Evolutionary conservation across 2,329 filamentous ascomycete species (phyloP), one percentile per base, ranked within the genome.

Genomic region (Claviceps fusiformis): DNA sequence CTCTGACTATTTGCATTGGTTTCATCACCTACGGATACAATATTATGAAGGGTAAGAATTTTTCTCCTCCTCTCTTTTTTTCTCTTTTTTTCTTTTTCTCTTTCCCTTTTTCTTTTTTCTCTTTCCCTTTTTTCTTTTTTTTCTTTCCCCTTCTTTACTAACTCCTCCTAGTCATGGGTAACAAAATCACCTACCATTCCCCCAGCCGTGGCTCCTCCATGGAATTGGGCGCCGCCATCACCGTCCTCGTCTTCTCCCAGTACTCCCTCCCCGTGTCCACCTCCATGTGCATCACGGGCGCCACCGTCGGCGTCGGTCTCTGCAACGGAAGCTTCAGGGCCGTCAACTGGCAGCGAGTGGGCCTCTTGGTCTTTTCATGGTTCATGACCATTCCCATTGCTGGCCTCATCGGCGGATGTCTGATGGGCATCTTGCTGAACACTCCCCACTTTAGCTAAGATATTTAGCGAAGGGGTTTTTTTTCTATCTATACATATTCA

Each of bases 191-290:
- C 56, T 86, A 86, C 69, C 83, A 87, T 70, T 77, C 74, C 27
- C 75, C 75, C 33, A 73, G 68, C 61, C 70, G 75, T 61, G 75
- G 74, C 53, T 87, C 73, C 62, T 88, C 84, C 52, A 90, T 90
- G 86, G 86, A 90, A 67, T 80, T 90, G 79, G 86, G 86, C 50
- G 85, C 86, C 48, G 85, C 86, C 61, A 81, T 90, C 61, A 89
- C 86, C 10, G 81, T 89, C 57, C 79, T 89, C 29, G 70, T 90
- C 66, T 87, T 87, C 75, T 87, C 85, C 0, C 85, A 88, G 66
- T 87, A 78, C 74, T 80, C 79, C 1, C 82, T 90, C 0, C 86
- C 86, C 43, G 86, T 90, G 33, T 89, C 86, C 0, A 90, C 85
- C 2, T 83, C 82, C 19, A 85, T 85, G 86, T 90, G 86, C 68